phyloP scores from a whole-genome alignment of 75 land plant species.

The Ceratopteris richardii region DNA sequence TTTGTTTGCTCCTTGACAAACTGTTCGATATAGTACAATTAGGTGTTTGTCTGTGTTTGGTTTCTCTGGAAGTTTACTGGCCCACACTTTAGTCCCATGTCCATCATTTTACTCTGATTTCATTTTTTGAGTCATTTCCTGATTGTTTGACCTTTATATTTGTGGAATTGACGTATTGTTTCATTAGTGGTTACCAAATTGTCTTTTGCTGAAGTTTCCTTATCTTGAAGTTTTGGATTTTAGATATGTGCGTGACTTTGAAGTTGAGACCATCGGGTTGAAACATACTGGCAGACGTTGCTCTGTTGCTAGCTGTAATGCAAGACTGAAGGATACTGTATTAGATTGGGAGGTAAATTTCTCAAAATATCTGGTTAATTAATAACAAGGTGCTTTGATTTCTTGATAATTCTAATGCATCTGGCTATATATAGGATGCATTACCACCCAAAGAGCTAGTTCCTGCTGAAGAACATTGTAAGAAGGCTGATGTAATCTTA shows the following conservation, averaged over 20 bases:
- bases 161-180: no score
- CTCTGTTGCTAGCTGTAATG: constrained; percentile 46
- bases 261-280: constrained; percentile 90
- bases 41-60: no score
- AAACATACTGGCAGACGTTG: constrained; percentile 87
- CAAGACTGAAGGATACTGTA: constrained; percentile 79
- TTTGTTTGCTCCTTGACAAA: no score
- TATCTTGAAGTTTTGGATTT: background rate
- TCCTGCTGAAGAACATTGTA: constrained; percentile 82
- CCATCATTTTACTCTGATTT: no score
- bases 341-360: constrained; percentile 92
- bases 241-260: constrained; percentile 93
- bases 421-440: constrained; percentile 46
- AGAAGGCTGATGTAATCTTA: constrained; percentile 70
- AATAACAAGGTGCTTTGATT: background rate
- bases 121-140: no score
- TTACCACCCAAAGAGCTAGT: constrained; percentile 75
- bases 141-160: no score
- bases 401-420: background rate
- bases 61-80: no score
- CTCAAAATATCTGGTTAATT: background rate
- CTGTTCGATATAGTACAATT: no score
- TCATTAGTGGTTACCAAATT: no score
- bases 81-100: no score
- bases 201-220: constrained; percentile 1